Conservation (phyloP, 768 basidiomycete genomes). For the Trametes cinnabarina region DNA sequence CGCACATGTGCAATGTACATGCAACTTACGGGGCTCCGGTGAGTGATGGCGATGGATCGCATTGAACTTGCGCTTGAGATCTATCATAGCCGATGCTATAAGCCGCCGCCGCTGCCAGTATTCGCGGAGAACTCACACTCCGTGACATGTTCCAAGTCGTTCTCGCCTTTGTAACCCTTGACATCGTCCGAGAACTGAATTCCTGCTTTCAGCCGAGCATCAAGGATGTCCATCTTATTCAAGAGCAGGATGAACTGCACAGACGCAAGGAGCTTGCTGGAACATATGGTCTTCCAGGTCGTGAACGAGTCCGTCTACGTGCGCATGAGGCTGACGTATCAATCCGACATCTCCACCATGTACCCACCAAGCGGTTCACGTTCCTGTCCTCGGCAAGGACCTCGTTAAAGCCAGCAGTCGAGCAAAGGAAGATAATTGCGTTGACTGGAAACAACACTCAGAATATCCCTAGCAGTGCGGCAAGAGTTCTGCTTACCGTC, state of each 20-base stretch:
- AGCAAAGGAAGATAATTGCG: constrained; percentile 65
- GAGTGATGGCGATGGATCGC: constrained; percentile 50
- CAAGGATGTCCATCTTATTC: constrained; percentile 62
- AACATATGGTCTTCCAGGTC: constrained; percentile 60
- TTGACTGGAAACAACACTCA: constrained; percentile 40
- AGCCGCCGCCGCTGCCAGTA: neutral
- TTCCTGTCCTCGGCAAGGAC: constrained; percentile 55
- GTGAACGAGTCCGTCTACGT: constrained; percentile 52
- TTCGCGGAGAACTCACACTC: constrained; percentile 42
- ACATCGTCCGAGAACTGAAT: constrained; percentile 55
- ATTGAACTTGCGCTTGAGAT: constrained; percentile 50
- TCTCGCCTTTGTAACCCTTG: constrained; percentile 51
- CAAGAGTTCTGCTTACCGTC: constrained; percentile 41
- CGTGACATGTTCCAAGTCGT: constrained; percentile 49
- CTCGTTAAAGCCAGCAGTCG: constrained; percentile 64
- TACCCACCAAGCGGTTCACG: constrained; percentile 56
- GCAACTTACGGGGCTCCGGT: constrained; percentile 45
- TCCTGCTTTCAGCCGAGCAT: constrained; percentile 49
- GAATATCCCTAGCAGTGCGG: neutral
- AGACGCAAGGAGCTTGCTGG: constrained; percentile 51
- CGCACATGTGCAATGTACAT: constrained; percentile 57
- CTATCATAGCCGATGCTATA: constrained; percentile 31
- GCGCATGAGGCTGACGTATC: neutral
- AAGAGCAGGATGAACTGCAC: constrained; percentile 60
- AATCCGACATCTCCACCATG: neutral